These are phyloP conservation scores for Saposhnikovia divaricata DNA, from an alignment of 129 eudicot species.

Conservation along the genomic window DNA sequence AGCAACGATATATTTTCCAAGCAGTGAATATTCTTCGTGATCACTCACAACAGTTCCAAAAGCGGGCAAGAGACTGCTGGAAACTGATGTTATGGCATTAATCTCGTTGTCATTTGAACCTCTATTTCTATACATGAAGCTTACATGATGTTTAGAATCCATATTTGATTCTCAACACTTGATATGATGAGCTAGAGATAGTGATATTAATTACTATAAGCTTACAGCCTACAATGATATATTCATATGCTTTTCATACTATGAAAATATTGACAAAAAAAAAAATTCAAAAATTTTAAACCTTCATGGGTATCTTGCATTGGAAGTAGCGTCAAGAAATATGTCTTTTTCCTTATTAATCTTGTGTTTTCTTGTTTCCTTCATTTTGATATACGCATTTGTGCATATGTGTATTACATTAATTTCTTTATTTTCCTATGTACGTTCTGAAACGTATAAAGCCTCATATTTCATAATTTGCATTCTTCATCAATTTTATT, in stretches of 20 bases:
- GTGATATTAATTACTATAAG: neutral
- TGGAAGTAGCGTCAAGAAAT: neutral
- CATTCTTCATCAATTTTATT: no score
- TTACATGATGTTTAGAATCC: neutral
- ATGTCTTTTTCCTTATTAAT: neutral
- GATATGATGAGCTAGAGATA: neutral
- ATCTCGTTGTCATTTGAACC: constrained; percentile 43
- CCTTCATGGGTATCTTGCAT: neutral
- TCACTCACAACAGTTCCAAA: constrained; percentile 73
- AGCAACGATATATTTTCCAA: constrained; percentile 52
- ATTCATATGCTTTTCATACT: neutral
- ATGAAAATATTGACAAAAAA: no score
- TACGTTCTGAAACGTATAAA: no score
- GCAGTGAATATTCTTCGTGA: constrained; percentile 22
- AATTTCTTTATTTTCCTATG: neutral
- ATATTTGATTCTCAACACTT: neutral
- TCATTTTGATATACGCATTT: neutral
- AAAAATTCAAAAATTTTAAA: neutral
- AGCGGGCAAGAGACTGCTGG: constrained; percentile 82
- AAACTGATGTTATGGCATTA: constrained; percentile 40
- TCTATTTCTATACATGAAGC: constrained; percentile 4
- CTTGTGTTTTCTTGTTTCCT: neutral
- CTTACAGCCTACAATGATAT: neutral
- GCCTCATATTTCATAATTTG: neutral
- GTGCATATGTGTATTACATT: neutral